A percentile compares a stretch with the other conserved stretches of the same genome.
These are phyloP conservation scores for Tricharina praecox DNA, from an alignment of 495 filamentous ascomycete genomes.

Conservation along the genomic window DNA sequence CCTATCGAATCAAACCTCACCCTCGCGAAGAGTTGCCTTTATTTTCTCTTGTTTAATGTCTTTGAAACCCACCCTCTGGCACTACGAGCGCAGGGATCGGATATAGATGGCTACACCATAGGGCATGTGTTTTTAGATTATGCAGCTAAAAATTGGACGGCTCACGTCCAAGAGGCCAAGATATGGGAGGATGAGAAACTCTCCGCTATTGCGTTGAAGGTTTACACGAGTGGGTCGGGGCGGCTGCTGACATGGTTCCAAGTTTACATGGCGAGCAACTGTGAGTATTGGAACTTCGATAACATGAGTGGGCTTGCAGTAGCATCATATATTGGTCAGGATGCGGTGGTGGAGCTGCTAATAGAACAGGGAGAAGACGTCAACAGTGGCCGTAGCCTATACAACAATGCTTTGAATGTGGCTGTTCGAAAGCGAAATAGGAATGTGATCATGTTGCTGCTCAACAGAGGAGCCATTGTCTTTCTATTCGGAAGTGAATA, in stretches of 20 bases:
- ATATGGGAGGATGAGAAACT: not conserved
- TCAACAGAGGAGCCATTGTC: not conserved
- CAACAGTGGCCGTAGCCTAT: not conserved
- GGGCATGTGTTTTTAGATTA: slow-evolving; percentile 9
- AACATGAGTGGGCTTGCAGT: not conserved
- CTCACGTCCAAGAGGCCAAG: not conserved
- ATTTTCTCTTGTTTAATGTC: slow-evolving; percentile 2
- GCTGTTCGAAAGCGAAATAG: slow-evolving; percentile 4
- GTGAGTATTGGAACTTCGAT: not conserved
- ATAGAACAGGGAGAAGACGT: slow-evolving; percentile 1
- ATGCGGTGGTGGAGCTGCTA: not conserved
- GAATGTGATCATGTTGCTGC: not conserved
- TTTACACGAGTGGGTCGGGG: not conserved
- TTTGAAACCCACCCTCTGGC: slow-evolving; percentile 2
- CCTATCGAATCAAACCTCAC: slow-evolving; percentile 5
- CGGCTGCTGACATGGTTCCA: slow-evolving; percentile 8
- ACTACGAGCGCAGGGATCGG: no score
- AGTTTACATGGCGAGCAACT: not conserved
- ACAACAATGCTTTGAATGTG: slow-evolving; percentile 7
- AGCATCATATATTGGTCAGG: not conserved
- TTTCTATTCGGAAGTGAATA: not conserved
- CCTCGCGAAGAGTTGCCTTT: slow-evolving; percentile 7
- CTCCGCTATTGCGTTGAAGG: not conserved
- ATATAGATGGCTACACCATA: not conserved
- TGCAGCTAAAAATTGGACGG: slow-evolving; percentile 3